A percentile compares a stretch with the other conserved stretches of the same genome.
Conservation (phyloP, 176 grass and related monocot species). For the Phyllostachys edulis region DNA sequence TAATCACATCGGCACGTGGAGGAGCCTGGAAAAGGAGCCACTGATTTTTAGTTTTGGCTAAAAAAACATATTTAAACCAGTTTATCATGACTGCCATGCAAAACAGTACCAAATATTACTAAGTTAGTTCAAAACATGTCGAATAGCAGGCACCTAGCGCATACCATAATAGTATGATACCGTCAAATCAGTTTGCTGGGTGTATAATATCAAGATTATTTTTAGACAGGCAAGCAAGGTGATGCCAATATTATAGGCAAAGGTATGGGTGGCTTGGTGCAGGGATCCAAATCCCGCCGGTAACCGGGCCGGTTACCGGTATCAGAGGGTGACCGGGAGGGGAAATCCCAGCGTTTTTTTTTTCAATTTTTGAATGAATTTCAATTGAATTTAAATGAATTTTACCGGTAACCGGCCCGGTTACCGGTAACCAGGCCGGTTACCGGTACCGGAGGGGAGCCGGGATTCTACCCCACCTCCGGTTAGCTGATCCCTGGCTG, state of each 20-base stretch:
- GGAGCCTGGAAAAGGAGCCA: conserved; percentile 64
- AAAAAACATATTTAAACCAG: not conserved
- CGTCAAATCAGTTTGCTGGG: not conserved
- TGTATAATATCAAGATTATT: not conserved
- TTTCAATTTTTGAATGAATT: too few relatives aligned
- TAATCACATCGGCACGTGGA: conserved; percentile 70
- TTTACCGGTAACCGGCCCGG: too few relatives aligned
- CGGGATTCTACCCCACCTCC: too few relatives aligned
- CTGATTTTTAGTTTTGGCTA: not conserved
- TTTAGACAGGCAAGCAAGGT: not conserved
- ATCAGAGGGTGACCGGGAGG: too few relatives aligned
- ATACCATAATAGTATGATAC: not conserved
- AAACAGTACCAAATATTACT: not conserved
- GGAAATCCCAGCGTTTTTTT: too few relatives aligned
- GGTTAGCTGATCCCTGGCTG: too few relatives aligned
- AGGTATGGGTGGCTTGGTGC: not conserved
- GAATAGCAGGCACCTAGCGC: not conserved
- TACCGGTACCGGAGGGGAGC: too few relatives aligned
- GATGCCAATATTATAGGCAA: not conserved
- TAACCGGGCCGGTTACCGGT: too few relatives aligned
- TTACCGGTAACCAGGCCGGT: too few relatives aligned
- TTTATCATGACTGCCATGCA: not conserved
- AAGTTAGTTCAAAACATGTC: not conserved
- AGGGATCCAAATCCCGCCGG: too few relatives aligned
- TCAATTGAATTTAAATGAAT: too few relatives aligned